Evolutionary conservation across 139 green algal species (phyloP), one percentile per base, ranked within the genome.

Genomic region (Volvox africanus): DNA sequence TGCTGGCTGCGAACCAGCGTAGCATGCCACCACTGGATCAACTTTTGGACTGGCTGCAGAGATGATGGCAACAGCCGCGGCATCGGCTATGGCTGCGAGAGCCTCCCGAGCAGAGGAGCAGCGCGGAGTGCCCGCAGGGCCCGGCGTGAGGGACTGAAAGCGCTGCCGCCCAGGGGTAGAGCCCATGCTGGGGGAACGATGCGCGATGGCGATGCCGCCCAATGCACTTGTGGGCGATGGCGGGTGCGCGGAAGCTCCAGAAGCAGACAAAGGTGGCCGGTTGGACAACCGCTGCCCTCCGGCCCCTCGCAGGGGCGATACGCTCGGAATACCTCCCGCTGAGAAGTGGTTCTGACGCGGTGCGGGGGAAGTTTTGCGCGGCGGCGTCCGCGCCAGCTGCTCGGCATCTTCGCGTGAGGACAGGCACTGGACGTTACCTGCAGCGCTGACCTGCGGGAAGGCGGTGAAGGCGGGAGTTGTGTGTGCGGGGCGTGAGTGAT

Each of bases 351-450:
- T 73, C 65, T 73, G 65, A 24, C 65, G 71, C 71, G 28, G 67
- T 12, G 67, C 24, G 67, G 67, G 24, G 22, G 2, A 32, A 28
- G 22, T 14, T 3, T 26, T 75, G 67, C 67, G 67, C 22, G 71
- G 26, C 21, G 26, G 26, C 71, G 71, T 35, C 26, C 20, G 77
- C 77, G n/a, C 11, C 33, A 36, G 33, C 77, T 61, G 77, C 33
- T 61, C 33, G 32, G 18, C 77, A 0, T 11, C 14, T 21, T 82
- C 20, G 17, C 77, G 33, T 50, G 44, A 24, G 19, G 36, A 33
- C 1, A 86, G 26, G 50, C 55, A 33, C 44, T 73, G 28, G 50
- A 86, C 80, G 50, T 86, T 86, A 26, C 80, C 80, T 30, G 50
- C 80, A 16, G 80, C 26, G 50, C 50, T 86, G 26, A 86, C 80